These are phyloP conservation scores for Trametes elegans DNA, from an alignment of 768 basidiomycete species.

Conservation along the genomic window DNA sequence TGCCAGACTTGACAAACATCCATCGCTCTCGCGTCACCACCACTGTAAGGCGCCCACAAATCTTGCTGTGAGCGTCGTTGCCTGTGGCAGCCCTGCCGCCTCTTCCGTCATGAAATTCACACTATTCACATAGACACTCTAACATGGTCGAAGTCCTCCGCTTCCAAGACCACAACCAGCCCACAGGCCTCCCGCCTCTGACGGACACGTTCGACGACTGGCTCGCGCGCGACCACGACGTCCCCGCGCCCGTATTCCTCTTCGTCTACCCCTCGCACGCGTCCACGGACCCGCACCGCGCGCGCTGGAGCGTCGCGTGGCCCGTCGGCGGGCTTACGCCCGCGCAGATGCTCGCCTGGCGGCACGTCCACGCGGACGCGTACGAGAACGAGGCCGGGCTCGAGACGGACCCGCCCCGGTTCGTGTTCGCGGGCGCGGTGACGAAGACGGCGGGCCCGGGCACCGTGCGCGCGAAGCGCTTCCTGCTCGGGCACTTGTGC, in stretches of 20 bases:
- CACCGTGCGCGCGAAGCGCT: constrained; percentile 6
- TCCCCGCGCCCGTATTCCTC: constrained; percentile 10
- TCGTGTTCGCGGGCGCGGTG: constrained; percentile 12
- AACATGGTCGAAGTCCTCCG: constrained; percentile 16
- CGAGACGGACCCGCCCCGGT: constrained; percentile 7
- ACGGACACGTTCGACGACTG: constrained; percentile 14
- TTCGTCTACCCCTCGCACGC: constrained; percentile 13
- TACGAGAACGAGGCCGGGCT: constrained; percentile 9
- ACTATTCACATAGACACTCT: not conserved
- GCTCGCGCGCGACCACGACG: constrained; percentile 16
- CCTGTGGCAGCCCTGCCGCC: too few relatives aligned
- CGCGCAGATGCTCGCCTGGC: constrained; percentile 6
- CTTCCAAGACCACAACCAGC: not conserved
- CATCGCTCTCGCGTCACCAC: too few relatives aligned
- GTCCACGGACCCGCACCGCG: not conserved
- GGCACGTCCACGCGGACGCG: constrained; percentile 13
- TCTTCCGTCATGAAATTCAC: not conserved
- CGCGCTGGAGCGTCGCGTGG: constrained; percentile 14
- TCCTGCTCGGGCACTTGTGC: not conserved
- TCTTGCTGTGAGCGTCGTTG: too few relatives aligned
- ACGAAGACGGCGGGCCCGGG: constrained; percentile 15
- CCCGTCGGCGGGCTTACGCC: constrained; percentile 2
- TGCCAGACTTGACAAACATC: too few relatives aligned
- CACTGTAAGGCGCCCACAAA: too few relatives aligned
- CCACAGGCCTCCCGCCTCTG: not conserved